These are phyloP conservation scores for Xylaria sp. DNA, from an alignment of 2,329 filamentous ascomycete genomes.

Conservation along the genomic window DNA sequence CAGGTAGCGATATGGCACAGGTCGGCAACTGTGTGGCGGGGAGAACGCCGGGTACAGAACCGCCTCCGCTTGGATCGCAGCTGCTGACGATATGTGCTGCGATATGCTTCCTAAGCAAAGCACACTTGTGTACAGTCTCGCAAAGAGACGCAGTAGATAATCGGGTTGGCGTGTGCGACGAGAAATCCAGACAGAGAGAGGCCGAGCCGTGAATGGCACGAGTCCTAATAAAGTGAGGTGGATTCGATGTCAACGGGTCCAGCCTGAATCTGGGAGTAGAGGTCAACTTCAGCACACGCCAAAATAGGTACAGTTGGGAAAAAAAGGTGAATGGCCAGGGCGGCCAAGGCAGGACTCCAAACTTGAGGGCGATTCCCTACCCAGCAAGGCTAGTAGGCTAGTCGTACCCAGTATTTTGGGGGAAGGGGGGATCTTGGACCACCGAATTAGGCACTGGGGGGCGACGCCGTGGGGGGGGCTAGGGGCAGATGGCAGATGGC, in stretches of 20 bases:
- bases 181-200: conserved; percentile 18
- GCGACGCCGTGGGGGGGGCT: conserved; percentile 25
- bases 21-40: conserved; percentile 40
- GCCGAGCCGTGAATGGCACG: conserved; percentile 20
- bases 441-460: conserved; percentile 31
- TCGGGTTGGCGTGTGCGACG: conserved; percentile 24
- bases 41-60: conserved; percentile 25
- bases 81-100: conserved; percentile 6
- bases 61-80: conserved; percentile 38
- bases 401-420: conserved; percentile 9
- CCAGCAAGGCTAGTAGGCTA: conserved; percentile 32
- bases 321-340: conserved; percentile 36
- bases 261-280: conserved; percentile 42
- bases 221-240: conserved; percentile 30
- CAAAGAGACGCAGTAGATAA: conserved; percentile 5
- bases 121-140: background rate
- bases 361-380: conserved; percentile 32
- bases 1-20: conserved; percentile 26
- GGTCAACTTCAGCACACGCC: conserved; percentile 40
- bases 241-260: conserved; percentile 39
- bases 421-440: conserved; percentile 24
- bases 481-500: conserved; percentile 28
- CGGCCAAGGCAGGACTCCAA: conserved; percentile 32
- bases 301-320: conserved; percentile 39
- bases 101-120: conserved; percentile 6